Conservation (phyloP, 768 basidiomycete genomes). For the Cystofilobasidium capitatum region DNA sequence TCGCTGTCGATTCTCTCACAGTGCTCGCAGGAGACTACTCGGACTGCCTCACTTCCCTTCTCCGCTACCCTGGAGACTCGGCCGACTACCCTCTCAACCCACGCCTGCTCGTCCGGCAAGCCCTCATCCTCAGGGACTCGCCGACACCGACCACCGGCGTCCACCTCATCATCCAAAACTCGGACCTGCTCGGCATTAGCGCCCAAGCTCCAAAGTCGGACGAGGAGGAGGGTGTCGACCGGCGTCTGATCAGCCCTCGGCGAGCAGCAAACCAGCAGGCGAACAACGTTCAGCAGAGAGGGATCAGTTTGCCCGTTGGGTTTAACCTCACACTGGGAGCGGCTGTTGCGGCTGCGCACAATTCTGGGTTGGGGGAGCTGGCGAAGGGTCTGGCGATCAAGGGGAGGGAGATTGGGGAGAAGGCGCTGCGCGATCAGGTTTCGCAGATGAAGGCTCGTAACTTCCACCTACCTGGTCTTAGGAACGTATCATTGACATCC, state of each 20-base stretch:
- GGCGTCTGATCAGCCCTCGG: constrained; percentile 59
- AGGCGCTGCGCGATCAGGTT: constrained; percentile 37
- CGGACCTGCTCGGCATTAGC: constrained; percentile 62
- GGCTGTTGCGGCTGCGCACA: constrained; percentile 1
- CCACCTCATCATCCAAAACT: constrained; percentile 72
- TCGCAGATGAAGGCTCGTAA: constrained; percentile 34
- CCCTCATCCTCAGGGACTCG: constrained; percentile 63
- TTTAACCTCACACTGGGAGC: constrained; percentile 3
- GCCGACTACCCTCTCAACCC: constrained; percentile 43
- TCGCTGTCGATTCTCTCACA: constrained; percentile 36
- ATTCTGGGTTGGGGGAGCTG: constrained; percentile 33
- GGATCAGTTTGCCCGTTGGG: constrained; percentile 9
- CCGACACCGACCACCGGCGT: constrained; percentile 61
- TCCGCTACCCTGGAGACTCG: constrained; percentile 65
- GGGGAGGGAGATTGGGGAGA: constrained; percentile 51
- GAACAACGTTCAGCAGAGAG: constrained; percentile 11
- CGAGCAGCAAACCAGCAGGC: constrained; percentile 78
- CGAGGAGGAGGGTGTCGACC: constrained; percentile 41
- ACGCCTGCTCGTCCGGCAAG: constrained; percentile 60
- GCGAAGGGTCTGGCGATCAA: constrained; percentile 37
- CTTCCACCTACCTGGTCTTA: not conserved
- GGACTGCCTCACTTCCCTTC: constrained; percentile 65
- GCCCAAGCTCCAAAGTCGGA: constrained; percentile 52
- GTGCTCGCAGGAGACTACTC: constrained; percentile 83
- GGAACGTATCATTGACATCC: not conserved